These are phyloP conservation scores for Solanum pinnatisectum DNA, from an alignment of 257 asterid genomes.

Conservation along the genomic window DNA sequence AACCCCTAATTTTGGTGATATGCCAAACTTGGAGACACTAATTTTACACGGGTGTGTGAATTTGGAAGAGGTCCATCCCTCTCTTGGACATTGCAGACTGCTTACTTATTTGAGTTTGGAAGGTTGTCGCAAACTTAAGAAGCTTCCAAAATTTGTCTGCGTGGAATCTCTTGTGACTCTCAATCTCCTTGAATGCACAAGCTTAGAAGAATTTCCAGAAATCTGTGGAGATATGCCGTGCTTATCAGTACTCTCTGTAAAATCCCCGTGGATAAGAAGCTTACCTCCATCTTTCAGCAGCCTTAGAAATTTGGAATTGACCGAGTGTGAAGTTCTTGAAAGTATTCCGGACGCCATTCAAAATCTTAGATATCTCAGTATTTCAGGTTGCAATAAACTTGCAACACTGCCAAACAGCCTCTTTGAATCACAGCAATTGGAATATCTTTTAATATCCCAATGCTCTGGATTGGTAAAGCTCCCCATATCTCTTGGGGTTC, in stretches of 20 bases:
- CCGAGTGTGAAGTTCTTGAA: too few species aligned
- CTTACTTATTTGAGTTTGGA: neutral
- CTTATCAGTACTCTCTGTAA: neutral
- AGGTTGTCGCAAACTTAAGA: neutral
- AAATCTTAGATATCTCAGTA: neutral
- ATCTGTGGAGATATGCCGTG: neutral
- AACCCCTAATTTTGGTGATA: neutral
- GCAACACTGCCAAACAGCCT: too few species aligned
- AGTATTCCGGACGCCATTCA: neutral
- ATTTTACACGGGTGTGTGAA: neutral
- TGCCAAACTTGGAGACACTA: neutral
- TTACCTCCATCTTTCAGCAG: too few species aligned
- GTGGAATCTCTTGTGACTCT: neutral
- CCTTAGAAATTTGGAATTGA: fast-evolving
- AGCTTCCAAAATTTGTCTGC: neutral
- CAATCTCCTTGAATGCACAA: fast-evolving
- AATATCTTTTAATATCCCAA: neutral
- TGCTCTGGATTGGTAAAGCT: too few species aligned
- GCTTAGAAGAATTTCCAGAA: neutral
- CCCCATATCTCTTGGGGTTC: too few species aligned
- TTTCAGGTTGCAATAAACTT: neutral
- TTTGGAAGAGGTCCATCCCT: neutral
- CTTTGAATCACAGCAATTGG: too few species aligned
- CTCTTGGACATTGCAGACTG: neutral
- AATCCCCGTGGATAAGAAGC: neutral